Base-by-base conservation (phyloP, 2,329 filamentous ascomycete species). In the Aspergillus versicolor region DNA sequence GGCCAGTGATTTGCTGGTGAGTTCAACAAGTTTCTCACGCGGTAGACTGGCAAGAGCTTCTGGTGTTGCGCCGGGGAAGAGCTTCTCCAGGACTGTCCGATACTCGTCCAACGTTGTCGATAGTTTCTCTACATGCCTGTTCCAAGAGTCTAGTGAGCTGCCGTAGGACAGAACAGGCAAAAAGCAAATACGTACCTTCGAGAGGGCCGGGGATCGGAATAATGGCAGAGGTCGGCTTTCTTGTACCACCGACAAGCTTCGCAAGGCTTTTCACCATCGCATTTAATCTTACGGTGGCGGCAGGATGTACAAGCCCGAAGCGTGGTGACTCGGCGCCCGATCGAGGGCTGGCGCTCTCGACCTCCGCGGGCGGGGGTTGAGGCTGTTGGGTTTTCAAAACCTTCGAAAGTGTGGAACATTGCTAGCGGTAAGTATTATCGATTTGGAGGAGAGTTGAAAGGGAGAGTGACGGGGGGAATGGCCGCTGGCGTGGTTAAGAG, bases 201-300 rank as follows among this genome's bases (percentile, higher is more conserved):
- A 8, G 90, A 92, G 0, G 90, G 89, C 15, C 89, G 83, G 62
- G 91, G 89, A 75, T 92, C 91, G 63, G 91, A 88, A 72, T 93
- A 93, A 66, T 88, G 87, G 70, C 90, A 93, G 54, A 85, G 81
- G 71, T 92, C 90, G 4, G 89, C 88, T 61, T 90, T 89, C 56
- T 90, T 86, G 70, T 91, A 92, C 72, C 89, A 92, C 57, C 90
- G 83, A 70, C 90, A 94, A 70, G 92, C 90, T 38, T 89, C 88
- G 69, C 90, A 94, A 11, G 90, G 90, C 68, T 91, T 88, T 63
- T 88, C 84, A 54, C 90, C 90, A 76, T 92, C 89, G 69, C 90
- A 94, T 61, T 90, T 87, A 54, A 93, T 93, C 74, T 93, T 94
- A 60, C 90, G 84, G 64, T 90, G 82, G 69, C 91, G 87, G 76